Conservation (phyloP, 371 early-diverging fungal genomes). For the Mortierella sp. region DNA sequence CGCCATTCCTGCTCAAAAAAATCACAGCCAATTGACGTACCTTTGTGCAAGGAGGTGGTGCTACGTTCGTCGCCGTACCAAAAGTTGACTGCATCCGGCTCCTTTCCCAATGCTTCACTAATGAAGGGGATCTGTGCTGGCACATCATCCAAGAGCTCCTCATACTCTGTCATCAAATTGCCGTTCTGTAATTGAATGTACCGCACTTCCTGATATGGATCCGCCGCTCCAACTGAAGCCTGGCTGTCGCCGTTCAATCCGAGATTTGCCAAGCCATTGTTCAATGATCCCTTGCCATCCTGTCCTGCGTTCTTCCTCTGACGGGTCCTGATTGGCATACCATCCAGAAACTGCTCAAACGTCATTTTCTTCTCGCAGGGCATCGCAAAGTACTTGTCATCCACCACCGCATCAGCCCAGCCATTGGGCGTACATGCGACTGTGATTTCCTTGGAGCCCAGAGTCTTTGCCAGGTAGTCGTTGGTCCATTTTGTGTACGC, state of each 20-base stretch:
- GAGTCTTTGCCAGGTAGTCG: slow-evolving; percentile 65
- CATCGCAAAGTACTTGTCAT: slow-evolving; percentile 76
- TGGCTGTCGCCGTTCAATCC: not conserved
- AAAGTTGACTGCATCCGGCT: slow-evolving; percentile 85
- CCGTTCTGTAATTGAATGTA: slow-evolving; percentile 84
- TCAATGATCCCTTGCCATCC: slow-evolving; percentile 13
- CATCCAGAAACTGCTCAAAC: slow-evolving; percentile 67
- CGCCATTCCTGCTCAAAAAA: not conserved
- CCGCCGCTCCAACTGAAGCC: not conserved
- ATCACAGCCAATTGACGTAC: not conserved
- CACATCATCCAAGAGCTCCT: slow-evolving; percentile 69
- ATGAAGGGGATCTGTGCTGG: slow-evolving; percentile 75
- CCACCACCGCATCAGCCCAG: slow-evolving; percentile 78
- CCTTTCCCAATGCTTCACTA: slow-evolving; percentile 70
- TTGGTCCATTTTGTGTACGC: slow-evolving; percentile 75
- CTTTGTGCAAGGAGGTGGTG: slow-evolving; percentile 80
- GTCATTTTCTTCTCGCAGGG: slow-evolving; percentile 77
- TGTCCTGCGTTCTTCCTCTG: not conserved
- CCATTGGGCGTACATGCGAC: slow-evolving; percentile 72
- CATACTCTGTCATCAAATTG: slow-evolving; percentile 71
- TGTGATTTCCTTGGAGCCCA: slow-evolving; percentile 68
- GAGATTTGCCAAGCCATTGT: not conserved
- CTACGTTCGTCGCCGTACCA: slow-evolving; percentile 82
- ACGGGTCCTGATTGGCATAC: slow-evolving; percentile 51
- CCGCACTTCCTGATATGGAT: slow-evolving; percentile 61